A percentile compares a stretch with the other conserved stretches of the same genome.
These are phyloP conservation scores for Fusarium fracticaudum DNA, from an alignment of 2,329 filamentous ascomycete genomes.

Conservation along the genomic window DNA sequence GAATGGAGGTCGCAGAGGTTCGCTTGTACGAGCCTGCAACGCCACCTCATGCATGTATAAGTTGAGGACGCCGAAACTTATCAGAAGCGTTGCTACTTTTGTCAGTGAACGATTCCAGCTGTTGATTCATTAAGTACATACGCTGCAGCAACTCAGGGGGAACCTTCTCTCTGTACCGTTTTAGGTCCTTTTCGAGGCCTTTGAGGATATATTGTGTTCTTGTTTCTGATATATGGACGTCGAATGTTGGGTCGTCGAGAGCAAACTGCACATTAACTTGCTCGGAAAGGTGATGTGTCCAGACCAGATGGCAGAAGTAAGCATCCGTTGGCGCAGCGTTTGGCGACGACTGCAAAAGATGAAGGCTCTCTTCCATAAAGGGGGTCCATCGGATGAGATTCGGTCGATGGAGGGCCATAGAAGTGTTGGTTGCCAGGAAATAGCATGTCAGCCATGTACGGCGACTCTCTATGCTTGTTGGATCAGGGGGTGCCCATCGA, in stretches of 20 bases:
- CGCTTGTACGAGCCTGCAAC: slow-evolving; percentile 71
- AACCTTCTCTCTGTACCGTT: slow-evolving; percentile 66
- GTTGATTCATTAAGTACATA: slow-evolving; percentile 51
- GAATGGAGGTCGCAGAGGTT: slow-evolving; percentile 61
- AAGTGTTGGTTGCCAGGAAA: slow-evolving; percentile 66
- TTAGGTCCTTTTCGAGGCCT: slow-evolving; percentile 71
- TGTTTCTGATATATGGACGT: slow-evolving; percentile 66
- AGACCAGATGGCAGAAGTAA: slow-evolving; percentile 67
- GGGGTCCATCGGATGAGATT: slow-evolving; percentile 68
- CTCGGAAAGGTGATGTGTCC: slow-evolving; percentile 71
- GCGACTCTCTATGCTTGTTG: slow-evolving; percentile 63
- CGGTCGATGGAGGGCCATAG: slow-evolving; percentile 69
- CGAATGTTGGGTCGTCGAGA: slow-evolving; percentile 69
- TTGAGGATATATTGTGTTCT: slow-evolving; percentile 72
- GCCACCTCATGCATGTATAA: slow-evolving; percentile 82
- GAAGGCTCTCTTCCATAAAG: slow-evolving; percentile 69
- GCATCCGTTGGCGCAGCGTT: slow-evolving; percentile 66
- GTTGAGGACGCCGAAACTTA: slow-evolving; percentile 72
- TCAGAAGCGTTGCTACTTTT: slow-evolving; percentile 64
- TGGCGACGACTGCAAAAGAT: slow-evolving; percentile 62
- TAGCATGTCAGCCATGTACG: slow-evolving; percentile 69
- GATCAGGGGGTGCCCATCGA: slow-evolving; percentile 58
- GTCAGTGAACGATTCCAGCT: slow-evolving; percentile 17
- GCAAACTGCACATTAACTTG: slow-evolving; percentile 74
- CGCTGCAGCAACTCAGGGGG: slow-evolving; percentile 63